Base-by-base conservation (phyloP, 2,329 filamentous ascomycete genomes). In the Arthrobotrys conoides region DNA sequence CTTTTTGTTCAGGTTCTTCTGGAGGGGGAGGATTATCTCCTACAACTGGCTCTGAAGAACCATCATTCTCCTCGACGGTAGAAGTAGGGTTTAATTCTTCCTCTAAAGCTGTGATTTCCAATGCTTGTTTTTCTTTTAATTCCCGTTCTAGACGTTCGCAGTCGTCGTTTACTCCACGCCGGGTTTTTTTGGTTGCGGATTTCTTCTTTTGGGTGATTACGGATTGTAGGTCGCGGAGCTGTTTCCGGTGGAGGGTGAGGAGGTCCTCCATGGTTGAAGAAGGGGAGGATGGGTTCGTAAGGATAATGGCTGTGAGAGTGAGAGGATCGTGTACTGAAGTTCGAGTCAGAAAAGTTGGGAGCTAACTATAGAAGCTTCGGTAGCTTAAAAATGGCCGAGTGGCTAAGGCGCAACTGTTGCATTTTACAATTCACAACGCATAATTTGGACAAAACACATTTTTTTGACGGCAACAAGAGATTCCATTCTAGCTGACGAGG, bases 121-220 rank as follows among this genome's bases (percentile, higher is more conserved):
- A 86, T 10, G 87, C 88, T 70, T 96, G 93, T 80, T 88, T 87
- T 82, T 92, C 91, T 80, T 89, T 90, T 49, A 93, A 83, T 70
- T 89, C 85, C 6, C 88, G 86, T 84, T 95, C 92, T 80, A 93
- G 86, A 67, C 89, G 87, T 77, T 91, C 91, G 81, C 93, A 93
- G 83, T 95, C 92, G 66, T 91, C 88, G 48, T 92, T 93, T 83
- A 95, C 87, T 30, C 91, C 90, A 84, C 91, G 93, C 82, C 86
- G 89, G 81, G 88, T 94, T 89, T 90, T 93, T 86, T 98, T 99
- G 57, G 92, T 96, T 16, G 96, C 94, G 81, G 92, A 91, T 87
- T 97, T 98, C 88, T 97, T 99, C 88, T 97, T 98, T 85, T 92
- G 94, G 4, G 93, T 97, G 83, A 96, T 90, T 76, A 91, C 91